Evolutionary conservation across 2,329 filamentous ascomycete species (phyloP), one percentile per base, ranked within the genome.

Genomic region (Cytospora schulzeri): DNA sequence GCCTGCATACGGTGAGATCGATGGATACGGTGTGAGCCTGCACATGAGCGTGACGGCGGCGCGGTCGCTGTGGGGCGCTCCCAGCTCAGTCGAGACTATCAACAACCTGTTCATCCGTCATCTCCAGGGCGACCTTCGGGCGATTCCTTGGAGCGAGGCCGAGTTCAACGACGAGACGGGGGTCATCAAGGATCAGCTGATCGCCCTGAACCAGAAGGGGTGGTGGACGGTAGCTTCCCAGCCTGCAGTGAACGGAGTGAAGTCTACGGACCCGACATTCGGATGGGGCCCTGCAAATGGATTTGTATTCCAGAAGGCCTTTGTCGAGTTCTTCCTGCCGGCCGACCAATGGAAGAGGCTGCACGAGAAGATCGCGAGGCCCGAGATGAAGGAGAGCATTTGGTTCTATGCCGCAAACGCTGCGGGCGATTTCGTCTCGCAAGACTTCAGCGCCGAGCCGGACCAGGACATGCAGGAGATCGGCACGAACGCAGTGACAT

Each of bases 141-240:
- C 92, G 48, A 90, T 97, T 22, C 94, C 94, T 0, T 98, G 94
- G 94, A 96, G 91, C 72, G 95, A 98, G 77, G 92, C 96, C 73
- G 90, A 90, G 56, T 84, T 96, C 57, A 89, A 90, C 66, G 84
- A 91, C 22, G 95, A 99, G 78, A 97, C 93, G 3, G 85, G 85
- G 31, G 88, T 88, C 1, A 99, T 99, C 76, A 88, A 88, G 66
- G 78, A 87, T 1, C 85, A 92, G 68, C 86, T 99, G 0, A 78
- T 95, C 31, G 80, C 81, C 50, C 82, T 99, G 66, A 97, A 97
- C 76, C 78, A 80, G 66, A 87, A 88, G 70, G 93, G 93, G 63
- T 97, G 93, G 91, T 97, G 93, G 93, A 97, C 93, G 3, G 89
- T 99, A 4, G 95, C 95, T 4, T 96, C 92, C 4, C 95, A 99